A percentile compares a stretch with the other conserved stretches of the same genome.
Conservation (phyloP, 768 basidiomycete species). For the Lentinula sp. region DNA sequence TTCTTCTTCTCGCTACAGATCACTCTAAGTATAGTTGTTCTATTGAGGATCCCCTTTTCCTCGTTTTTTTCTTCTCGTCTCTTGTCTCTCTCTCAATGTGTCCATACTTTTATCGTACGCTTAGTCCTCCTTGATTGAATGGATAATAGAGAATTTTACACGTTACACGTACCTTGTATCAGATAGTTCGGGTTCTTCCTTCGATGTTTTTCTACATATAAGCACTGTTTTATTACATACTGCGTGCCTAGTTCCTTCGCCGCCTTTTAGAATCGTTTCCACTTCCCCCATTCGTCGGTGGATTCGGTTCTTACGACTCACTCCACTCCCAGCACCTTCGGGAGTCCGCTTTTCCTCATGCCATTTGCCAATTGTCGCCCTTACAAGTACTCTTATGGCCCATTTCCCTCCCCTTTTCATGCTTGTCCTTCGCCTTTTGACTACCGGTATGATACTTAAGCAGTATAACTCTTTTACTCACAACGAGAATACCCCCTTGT, state of each 20-base stretch:
- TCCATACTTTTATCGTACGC: background rate
- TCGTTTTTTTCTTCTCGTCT: background rate
- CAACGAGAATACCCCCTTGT: background rate
- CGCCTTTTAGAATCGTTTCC: too few species aligned
- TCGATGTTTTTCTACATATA: constrained; percentile 7
- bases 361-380: background rate
- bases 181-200: constrained; percentile 17
- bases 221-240: constrained; percentile 8
- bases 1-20: constrained; percentile 11
- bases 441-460: constrained; percentile 1
- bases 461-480: constrained; percentile 3
- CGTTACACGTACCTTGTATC: constrained; percentile 18
- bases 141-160: background rate
- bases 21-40: background rate
- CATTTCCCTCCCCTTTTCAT: background rate
- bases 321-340: too few species aligned
- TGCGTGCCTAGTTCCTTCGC: background rate
- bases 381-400: background rate
- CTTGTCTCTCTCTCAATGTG: background rate
- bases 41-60: background rate
- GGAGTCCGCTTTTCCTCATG: background rate
- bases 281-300: too few species aligned
- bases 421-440: background rate
- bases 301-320: too few species aligned
- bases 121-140: background rate